Base-by-base conservation (phyloP, 805 yeast genomes). In the Debaryomyces prosopidis region DNA sequence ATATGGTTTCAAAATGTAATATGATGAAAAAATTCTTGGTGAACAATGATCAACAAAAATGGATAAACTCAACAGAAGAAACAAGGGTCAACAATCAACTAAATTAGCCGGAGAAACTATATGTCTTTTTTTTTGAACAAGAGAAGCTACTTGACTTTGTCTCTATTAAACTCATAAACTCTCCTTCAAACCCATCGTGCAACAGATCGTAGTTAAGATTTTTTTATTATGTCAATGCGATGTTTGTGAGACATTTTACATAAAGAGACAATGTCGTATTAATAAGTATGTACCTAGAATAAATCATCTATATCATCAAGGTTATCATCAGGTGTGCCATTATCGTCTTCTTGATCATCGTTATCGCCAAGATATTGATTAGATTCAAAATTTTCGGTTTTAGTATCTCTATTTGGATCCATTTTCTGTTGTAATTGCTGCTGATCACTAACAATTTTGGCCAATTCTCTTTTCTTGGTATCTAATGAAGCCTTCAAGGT, bases 401-500 rank as follows among this genome's bases (percentile, higher is more conserved):
- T 65, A 10, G 58, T 65, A 1, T 62, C 70, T 2, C 17, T 63
- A 49, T 42, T 51, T 36, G 50, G 62, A 51, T 39, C 61, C 48
- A 37, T 49, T 52, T 39, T 56, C 54, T 50, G 57, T 30, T 59
- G 64, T 5, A 58, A 47, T 34, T 56, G 61, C 38, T 53, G 58
- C 44, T 57, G 62, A 42, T 65, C 67, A 34, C 59, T 68, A 5
- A 53, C 41, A 18, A 61, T 46, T 47, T 57, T 64, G 33, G 59
- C 57, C 55, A 90, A 70, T 56, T 85, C 89, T 48, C 84, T 74
- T 65, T 78, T 79, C 71, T 92, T 94, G 58, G 82, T 76, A 44
- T 89, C 96, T 48, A 89, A 76, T 55, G 92, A 96, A 44, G 84
- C 82, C 63, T 82, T 84, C 58, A 94, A 75, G 49, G 91, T 84